Percentiles rank a stretch among this genome's conserved stretches.
phyloP scores from a whole-genome alignment of 2,329 filamentous ascomycete genomes.

The Aspergillus jensenii region DNA sequence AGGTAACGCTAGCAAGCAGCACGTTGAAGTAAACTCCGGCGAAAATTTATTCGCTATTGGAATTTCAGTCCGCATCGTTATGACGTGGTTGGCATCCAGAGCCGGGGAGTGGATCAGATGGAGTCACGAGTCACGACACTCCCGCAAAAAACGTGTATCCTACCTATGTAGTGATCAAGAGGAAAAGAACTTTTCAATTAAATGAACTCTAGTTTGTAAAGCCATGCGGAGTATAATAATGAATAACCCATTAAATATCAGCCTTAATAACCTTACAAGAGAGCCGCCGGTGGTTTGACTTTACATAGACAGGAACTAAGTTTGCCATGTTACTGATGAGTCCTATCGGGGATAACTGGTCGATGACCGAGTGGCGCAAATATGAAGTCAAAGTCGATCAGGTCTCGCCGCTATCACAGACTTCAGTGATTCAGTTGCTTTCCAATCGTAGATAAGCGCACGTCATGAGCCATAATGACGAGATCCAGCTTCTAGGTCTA shows the following conservation, averaged over 20 bases:
- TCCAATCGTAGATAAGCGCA: neutral
- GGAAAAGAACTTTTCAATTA: neutral
- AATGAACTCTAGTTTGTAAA: neutral
- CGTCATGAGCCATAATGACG: neutral
- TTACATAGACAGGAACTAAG: too few species aligned
- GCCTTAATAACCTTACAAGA: too few species aligned
- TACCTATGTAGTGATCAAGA: neutral
- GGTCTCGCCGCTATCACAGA: neutral
- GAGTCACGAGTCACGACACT: too few species aligned
- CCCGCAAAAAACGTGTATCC: neutral
- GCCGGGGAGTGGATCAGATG: neutral
- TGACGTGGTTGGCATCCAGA: neutral
- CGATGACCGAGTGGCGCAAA: conserved; percentile 10
- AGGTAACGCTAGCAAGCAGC: neutral
- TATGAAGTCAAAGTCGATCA: conserved; percentile 14
- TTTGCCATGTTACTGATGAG: too few species aligned
- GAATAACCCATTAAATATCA: too few species aligned
- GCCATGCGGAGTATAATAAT: too few species aligned
- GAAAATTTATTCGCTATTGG: neutral
- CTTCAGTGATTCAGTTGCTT: neutral
- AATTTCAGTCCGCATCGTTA: neutral
- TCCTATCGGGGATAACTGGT: neutral
- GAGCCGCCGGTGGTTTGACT: too few species aligned
- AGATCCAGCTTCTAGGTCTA: neutral
- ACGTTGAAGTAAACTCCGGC: neutral